phyloP scores from a whole-genome alignment of 1,284 basidiomycete genomes.

The Athelia sp. region DNA sequence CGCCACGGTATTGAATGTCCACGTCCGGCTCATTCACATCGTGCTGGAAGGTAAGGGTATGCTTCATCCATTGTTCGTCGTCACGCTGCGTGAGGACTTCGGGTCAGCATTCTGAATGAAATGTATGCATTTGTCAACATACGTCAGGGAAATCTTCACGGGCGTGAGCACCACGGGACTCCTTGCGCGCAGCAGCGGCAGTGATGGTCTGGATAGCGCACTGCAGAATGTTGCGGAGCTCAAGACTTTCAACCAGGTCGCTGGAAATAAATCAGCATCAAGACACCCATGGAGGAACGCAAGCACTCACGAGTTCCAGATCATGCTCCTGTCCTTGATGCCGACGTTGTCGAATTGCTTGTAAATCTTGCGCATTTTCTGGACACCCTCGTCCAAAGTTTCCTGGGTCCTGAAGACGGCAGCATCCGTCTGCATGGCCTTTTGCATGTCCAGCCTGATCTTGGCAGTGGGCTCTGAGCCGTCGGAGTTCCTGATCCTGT shows the following conservation, averaged over 20 bases:
- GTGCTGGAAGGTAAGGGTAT: conserved; percentile 85
- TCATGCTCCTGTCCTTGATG: conserved; percentile 97
- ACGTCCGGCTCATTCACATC: conserved; percentile 77
- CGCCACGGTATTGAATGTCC: conserved; percentile 84
- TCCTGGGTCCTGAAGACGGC: conserved; percentile 93
- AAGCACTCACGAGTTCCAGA: conserved; percentile 87
- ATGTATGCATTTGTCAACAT: too few species aligned
- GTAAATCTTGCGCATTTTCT: conserved; percentile 84
- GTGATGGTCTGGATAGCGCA: conserved; percentile 96
- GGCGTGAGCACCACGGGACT: conserved; percentile 96
- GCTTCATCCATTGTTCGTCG: conserved; percentile 92
- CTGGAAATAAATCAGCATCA: conserved; percentile 32
- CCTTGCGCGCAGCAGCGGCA: conserved; percentile 92
- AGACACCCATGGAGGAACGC: background rate
- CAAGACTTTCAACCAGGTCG: conserved; percentile 95
- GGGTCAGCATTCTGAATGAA: background rate
- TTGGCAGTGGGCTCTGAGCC: conserved; percentile 87
- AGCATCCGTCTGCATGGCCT: conserved; percentile 95
- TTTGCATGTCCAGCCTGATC: conserved; percentile 95
- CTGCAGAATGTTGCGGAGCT: conserved; percentile 94
- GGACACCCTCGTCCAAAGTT: conserved; percentile 88
- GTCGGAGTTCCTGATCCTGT: conserved; percentile 81
- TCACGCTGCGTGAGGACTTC: conserved; percentile 53
- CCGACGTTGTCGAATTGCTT: conserved; percentile 87
- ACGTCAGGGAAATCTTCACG: conserved; percentile 94